phyloP scores from a whole-genome alignment of 305 asterid species.

The Nicotiana rustica region DNA sequence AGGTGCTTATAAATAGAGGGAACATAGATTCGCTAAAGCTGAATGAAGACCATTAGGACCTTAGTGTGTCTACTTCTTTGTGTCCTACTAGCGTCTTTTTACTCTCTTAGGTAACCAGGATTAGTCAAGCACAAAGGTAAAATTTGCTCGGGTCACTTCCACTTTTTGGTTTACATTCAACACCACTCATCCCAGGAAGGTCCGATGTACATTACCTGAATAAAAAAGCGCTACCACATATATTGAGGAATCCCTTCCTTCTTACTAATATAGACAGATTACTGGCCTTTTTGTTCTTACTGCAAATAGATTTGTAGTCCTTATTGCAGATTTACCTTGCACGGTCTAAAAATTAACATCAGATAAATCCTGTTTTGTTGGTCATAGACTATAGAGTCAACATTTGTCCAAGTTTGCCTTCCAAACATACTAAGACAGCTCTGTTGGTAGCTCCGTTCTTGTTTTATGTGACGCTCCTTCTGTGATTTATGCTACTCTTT shows the following conservation, averaged over 20 bases:
- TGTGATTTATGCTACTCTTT: not conserved
- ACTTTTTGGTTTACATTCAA: not conserved
- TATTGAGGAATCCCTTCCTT: not conserved
- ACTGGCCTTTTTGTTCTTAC: not conserved
- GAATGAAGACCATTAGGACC: not conserved
- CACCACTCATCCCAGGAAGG: not conserved
- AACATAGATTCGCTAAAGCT: not conserved
- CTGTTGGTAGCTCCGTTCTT: too few species aligned
- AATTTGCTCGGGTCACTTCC: not conserved
- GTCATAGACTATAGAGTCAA: not conserved
- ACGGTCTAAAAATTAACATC: not conserved
- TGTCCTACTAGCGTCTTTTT: not conserved
- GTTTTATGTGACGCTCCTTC: not conserved
- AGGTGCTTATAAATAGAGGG: not conserved
- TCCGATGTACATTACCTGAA: not conserved
- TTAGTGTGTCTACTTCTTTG: not conserved
- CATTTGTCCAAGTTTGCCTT: not conserved
- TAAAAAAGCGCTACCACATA: not conserved
- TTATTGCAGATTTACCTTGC: not conserved
- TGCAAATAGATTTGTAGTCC: not conserved
- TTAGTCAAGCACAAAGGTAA: not conserved
- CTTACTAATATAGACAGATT: not conserved
- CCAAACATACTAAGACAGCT: not conserved
- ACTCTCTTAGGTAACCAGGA: not conserved
- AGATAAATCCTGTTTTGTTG: not conserved